Evolutionary conservation across 2,329 filamentous ascomycete genomes (phyloP).

Genomic region (Venturia aucupariae): DNA sequence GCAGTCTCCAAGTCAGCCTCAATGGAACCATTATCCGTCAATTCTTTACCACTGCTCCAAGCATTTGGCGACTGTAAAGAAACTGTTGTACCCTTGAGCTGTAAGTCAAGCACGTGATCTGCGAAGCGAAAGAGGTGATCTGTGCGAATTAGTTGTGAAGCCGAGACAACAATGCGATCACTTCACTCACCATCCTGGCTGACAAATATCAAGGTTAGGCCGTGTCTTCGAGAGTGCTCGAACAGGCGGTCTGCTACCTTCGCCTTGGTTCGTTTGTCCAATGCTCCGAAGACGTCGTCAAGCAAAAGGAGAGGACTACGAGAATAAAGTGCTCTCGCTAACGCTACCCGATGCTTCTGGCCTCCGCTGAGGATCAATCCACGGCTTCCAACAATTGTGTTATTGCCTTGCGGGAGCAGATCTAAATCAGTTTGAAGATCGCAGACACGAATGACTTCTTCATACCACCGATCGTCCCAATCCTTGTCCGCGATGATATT

Average conservation of each 20-base stretch:
- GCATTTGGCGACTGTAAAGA: neutral
- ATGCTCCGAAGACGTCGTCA: constrained; percentile 9
- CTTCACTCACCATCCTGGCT: constrained; percentile 4
- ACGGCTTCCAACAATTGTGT: constrained; percentile 7
- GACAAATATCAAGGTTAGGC: neutral
- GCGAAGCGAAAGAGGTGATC: neutral
- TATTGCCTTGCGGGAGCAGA: neutral
- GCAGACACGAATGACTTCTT: constrained; percentile 1
- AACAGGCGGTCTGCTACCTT: constrained; percentile 7
- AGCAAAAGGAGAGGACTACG: constrained; percentile 6
- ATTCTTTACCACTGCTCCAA: no score
- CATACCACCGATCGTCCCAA: constrained; percentile 10
- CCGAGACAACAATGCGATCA: no score
- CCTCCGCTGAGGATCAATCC: constrained; percentile 13
- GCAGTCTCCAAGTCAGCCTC: no score
- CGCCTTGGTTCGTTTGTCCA: constrained; percentile 7
- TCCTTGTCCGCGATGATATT: constrained; percentile 10
- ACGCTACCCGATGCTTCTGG: constrained; percentile 13
- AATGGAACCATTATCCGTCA: no score
- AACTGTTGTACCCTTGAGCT: neutral
- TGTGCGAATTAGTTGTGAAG: no score
- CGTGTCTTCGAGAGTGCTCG: neutral
- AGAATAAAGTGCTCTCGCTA: constrained; percentile 14
- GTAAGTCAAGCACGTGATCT: neutral
- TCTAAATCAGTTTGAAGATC: constrained; percentile 8